phyloP scores from a whole-genome alignment of 306 rosid species.

The Trifolium subterraneum region DNA sequence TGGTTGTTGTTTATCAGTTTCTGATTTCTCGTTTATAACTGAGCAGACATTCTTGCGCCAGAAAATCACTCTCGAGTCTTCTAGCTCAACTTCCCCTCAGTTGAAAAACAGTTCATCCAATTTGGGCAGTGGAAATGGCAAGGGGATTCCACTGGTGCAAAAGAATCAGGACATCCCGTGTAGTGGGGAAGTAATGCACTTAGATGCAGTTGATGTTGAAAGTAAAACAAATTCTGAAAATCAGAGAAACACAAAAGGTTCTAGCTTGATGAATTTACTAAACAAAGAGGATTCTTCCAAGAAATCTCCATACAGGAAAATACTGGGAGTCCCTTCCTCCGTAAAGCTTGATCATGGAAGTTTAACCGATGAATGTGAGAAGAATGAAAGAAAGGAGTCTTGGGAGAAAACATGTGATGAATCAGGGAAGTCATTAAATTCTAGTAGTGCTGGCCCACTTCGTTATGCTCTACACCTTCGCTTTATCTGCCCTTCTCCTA shows the following conservation, averaged over 20 bases:
- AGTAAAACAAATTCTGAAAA: constrained; percentile 41
- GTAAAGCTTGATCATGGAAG: constrained; percentile 43
- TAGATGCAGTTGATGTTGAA: constrained; percentile 45
- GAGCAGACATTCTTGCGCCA: constrained; percentile 93
- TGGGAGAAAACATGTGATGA: constrained; percentile 61
- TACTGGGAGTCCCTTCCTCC: constrained; percentile 36
- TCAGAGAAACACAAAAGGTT: constrained; percentile 47
- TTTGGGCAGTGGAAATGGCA: constrained; percentile 41
- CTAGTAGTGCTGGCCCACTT: constrained; percentile 63
- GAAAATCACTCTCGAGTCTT: constrained; percentile 74
- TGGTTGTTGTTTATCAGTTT: constrained; percentile 29
- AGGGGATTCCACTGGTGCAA: constrained; percentile 36
- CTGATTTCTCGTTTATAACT: constrained; percentile 39
- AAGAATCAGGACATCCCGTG: constrained; percentile 32
- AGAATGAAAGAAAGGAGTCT: constrained; percentile 55
- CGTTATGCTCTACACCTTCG: constrained; percentile 98
- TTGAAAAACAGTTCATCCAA: constrained; percentile 52
- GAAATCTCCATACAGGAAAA: constrained; percentile 42
- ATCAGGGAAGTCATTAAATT: constrained; percentile 53
- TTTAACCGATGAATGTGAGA: constrained; percentile 36
- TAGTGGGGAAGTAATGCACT: constrained; percentile 46
- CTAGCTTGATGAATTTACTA: constrained; percentile 50
- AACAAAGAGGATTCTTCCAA: constrained; percentile 50
- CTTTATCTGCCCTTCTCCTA: constrained; percentile 76
- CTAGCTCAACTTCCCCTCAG: constrained; percentile 50